Percentiles rank a stretch among this genome's conserved stretches.
Conservation (phyloP, 306 rosid genomes). For the Prosopis cineraria region DNA sequence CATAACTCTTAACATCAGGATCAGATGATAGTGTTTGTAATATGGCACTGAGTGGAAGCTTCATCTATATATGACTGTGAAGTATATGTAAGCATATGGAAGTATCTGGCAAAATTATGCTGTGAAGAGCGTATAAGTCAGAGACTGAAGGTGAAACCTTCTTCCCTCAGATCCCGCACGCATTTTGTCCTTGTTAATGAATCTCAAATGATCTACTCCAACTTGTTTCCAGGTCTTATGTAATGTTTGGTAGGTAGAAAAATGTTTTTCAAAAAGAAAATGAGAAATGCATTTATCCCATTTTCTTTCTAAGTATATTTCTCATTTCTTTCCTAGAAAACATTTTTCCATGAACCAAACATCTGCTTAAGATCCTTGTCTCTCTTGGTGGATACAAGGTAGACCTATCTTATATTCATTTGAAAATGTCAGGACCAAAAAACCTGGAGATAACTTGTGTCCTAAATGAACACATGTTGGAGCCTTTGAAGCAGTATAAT, state of each 20-base stretch:
- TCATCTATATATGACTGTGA: conserved; percentile 54
- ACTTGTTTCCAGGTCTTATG: background rate
- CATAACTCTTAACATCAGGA: conserved; percentile 32
- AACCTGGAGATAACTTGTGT: too few species aligned
- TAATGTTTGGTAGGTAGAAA: too few species aligned
- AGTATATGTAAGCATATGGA: conserved; percentile 59
- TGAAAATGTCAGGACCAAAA: too few species aligned
- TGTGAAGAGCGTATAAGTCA: conserved; percentile 48
- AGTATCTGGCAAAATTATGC: conserved; percentile 27
- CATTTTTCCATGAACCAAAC: too few species aligned
- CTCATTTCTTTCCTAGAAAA: too few species aligned
- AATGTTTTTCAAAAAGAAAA: too few species aligned
- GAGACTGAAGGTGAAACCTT: conserved; percentile 96
- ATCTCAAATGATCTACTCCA: conserved; percentile 33
- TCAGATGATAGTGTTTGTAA: conserved; percentile 46
- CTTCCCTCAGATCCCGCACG: conserved; percentile 80
- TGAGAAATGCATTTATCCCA: too few species aligned
- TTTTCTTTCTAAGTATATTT: too few species aligned
- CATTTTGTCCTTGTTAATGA: conserved; percentile 31
- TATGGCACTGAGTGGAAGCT: conserved; percentile 40
- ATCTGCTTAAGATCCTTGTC: background rate
- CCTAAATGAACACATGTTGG: conserved; percentile 39
- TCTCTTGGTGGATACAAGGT: background rate
- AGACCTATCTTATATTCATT: background rate
- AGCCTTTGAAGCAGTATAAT: conserved; percentile 40